Evolutionary conservation across 768 basidiomycete genomes (phyloP).

Genomic region (Tylopilus intermedius): DNA sequence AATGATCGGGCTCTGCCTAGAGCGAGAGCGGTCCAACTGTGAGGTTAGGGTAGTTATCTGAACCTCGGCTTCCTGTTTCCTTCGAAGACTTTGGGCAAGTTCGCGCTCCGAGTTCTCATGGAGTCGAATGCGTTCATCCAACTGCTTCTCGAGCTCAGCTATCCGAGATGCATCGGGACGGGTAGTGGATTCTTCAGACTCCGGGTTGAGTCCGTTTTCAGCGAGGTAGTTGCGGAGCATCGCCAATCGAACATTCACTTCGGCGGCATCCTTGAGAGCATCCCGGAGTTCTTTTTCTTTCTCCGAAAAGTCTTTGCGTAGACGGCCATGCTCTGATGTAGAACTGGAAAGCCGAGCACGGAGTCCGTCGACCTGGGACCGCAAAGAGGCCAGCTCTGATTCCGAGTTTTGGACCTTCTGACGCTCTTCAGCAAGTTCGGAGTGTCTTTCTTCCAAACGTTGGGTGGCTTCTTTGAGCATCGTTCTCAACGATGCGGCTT

Average conservation of each 20-base stretch:
- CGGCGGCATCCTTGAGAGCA: constrained; percentile 59
- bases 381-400: constrained; percentile 56
- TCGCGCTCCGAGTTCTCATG: constrained; percentile 77
- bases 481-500: constrained; percentile 67
- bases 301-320: constrained; percentile 63
- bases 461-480: constrained; percentile 76
- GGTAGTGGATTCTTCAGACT: constrained; percentile 56
- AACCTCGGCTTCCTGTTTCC: constrained; percentile 70
- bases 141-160: constrained; percentile 70
- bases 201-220: constrained; percentile 79
- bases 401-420: constrained; percentile 60
- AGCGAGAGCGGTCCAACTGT: constrained; percentile 62
- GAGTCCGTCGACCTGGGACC: constrained; percentile 69
- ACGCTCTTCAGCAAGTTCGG: constrained; percentile 63
- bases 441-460: constrained; percentile 64
- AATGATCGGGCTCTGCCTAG: constrained; percentile 49
- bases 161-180: constrained; percentile 40
- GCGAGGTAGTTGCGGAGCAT: constrained; percentile 83
- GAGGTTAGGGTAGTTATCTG: constrained; percentile 60
- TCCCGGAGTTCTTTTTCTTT: constrained; percentile 64
- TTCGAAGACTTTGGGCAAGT: constrained; percentile 56
- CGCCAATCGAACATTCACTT: constrained; percentile 65
- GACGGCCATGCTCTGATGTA: constrained; percentile 59
- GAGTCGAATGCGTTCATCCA: constrained; percentile 65
- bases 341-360: constrained; percentile 69